A percentile compares a stretch with the other conserved stretches of the same genome.
Evolutionary conservation across 495 filamentous ascomycete genomes (phyloP).

Genomic region (Massariosphaeria phaeospora): DNA sequence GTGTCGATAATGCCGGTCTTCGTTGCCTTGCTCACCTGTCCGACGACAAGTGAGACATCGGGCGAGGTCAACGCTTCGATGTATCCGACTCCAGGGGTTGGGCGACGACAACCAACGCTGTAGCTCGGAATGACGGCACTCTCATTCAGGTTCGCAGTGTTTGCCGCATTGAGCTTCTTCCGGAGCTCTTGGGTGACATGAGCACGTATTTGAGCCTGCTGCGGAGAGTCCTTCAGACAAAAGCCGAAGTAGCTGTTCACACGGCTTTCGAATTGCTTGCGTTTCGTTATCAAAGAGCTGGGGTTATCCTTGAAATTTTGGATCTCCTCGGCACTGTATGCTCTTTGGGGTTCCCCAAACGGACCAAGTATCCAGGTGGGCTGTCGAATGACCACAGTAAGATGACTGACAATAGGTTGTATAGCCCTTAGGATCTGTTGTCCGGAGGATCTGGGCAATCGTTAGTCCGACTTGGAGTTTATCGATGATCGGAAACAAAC

Average conservation of each 20-base stretch:
- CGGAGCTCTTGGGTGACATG: too few species aligned
- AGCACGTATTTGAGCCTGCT: too few species aligned
- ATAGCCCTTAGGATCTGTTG: constrained; percentile 38
- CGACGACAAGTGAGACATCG: constrained; percentile 35
- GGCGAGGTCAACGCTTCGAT: constrained; percentile 36
- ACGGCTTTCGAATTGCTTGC: constrained; percentile 33
- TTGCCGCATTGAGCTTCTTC: too few species aligned
- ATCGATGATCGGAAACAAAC: constrained; percentile 22
- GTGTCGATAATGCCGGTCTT: constrained; percentile 29
- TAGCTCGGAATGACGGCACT: constrained; percentile 35
- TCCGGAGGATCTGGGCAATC: constrained; percentile 32
- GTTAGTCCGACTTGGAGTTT: constrained; percentile 9
- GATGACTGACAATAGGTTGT: constrained; percentile 23
- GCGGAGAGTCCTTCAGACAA: constrained; percentile 43
- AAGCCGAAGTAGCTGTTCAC: constrained; percentile 48
- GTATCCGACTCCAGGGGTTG: constrained; percentile 37
- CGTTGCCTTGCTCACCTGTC: constrained; percentile 34
- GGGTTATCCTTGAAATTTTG: constrained; percentile 36
- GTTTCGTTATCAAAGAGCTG: constrained; percentile 23
- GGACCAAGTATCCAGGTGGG: constrained; percentile 40
- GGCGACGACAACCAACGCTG: constrained; percentile 32
- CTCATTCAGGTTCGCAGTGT: too few species aligned
- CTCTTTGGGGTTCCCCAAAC: too few species aligned
- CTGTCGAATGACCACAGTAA: constrained; percentile 39
- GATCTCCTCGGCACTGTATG: constrained; percentile 39